phyloP scores from a whole-genome alignment of 345 rosid species.

The Salix caprea region DNA sequence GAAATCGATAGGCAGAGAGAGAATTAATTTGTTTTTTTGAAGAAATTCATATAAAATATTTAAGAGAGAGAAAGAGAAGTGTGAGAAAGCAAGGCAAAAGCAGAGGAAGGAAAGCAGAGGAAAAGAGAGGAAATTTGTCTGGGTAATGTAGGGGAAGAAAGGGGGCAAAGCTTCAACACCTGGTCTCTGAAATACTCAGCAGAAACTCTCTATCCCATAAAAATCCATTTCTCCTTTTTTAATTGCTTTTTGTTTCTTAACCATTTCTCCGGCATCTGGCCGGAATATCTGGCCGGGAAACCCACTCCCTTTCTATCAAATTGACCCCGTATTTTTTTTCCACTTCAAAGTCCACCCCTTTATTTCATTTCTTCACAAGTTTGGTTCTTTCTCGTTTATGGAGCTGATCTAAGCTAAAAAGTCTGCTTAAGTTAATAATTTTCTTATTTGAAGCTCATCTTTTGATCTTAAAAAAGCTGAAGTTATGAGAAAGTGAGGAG shows the following conservation, averaged over 20 bases:
- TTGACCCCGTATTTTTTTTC: neutral
- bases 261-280: constrained; percentile 2
- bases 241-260: neutral
- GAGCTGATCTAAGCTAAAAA: constrained; percentile 24
- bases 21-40: neutral
- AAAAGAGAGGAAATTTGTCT: constrained; percentile 23
- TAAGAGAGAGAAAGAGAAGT: neutral
- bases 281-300: constrained; percentile 15
- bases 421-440: neutral
- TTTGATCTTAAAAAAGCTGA: neutral
- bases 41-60: neutral
- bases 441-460: neutral
- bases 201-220: neutral
- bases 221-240: neutral
- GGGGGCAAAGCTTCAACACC: constrained; percentile 41
- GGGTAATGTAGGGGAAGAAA: constrained; percentile 39
- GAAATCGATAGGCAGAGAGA: neutral
- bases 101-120: constrained; percentile 5
- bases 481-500: constrained; percentile 9
- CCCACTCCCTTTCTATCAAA: neutral
- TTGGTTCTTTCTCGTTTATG: neutral
- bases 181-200: constrained; percentile 15
- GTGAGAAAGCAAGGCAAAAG: neutral
- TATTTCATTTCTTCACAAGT: neutral
- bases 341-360: neutral